These are phyloP conservation scores for Leccinum obscurum DNA, from an alignment of 768 basidiomycete genomes.

Conservation along the genomic window DNA sequence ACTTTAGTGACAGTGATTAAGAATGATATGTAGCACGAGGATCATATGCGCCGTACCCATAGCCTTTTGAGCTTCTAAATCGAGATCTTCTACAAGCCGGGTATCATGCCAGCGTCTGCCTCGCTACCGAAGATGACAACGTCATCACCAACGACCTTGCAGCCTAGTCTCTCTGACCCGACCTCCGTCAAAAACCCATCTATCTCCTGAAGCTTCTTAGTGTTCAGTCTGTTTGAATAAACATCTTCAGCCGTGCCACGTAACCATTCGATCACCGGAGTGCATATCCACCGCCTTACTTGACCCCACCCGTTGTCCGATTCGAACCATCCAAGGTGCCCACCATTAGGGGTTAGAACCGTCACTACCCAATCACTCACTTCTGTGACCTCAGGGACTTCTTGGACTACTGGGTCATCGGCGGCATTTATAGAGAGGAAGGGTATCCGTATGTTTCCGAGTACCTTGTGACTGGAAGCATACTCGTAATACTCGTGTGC, in stretches of 20 bases:
- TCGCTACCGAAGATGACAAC: conserved; percentile 53
- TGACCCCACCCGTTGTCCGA: conserved; percentile 36
- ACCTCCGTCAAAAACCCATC: conserved; percentile 65
- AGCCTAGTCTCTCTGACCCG: conserved; percentile 56
- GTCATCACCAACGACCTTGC: conserved; percentile 55
- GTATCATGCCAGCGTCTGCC: conserved; percentile 54
- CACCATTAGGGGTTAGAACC: conserved; percentile 63
- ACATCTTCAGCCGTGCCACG: conserved; percentile 56
- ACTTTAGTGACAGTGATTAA: conserved; percentile 89
- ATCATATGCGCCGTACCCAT: conserved; percentile 11
- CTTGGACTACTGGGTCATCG: conserved; percentile 75
- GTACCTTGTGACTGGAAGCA: conserved; percentile 60
- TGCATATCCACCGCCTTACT: conserved; percentile 60
- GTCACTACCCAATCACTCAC: conserved; percentile 57
- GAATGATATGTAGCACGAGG: conserved; percentile 4
- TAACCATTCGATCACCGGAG: conserved; percentile 74
- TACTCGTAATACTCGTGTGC: conserved; percentile 49
- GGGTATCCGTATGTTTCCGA: conserved; percentile 65
- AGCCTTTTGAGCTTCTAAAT: conserved; percentile 14
- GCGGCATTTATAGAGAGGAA: conserved; percentile 73
- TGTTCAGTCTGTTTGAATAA: conserved; percentile 35
- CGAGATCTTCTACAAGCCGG: conserved; percentile 50
- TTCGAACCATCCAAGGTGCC: conserved; percentile 87
- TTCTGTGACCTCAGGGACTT: conserved; percentile 57
- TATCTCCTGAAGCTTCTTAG: conserved; percentile 42